Evolutionary conservation across 169 alveolate genomes (phyloP).

Genomic region (Plasmodium coatneyi): DNA sequence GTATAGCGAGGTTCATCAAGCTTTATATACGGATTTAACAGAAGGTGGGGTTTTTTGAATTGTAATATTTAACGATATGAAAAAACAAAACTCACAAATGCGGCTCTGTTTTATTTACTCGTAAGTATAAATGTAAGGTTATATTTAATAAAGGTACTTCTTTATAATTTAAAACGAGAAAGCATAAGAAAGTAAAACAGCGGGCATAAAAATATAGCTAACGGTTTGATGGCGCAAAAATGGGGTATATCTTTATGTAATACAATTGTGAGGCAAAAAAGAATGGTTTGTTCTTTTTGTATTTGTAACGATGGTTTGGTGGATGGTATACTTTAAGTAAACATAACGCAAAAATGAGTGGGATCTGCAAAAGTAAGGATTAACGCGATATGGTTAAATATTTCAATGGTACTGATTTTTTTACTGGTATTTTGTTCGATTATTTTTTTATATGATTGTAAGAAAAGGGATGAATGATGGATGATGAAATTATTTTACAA

Average conservation of each 20-base stretch:
- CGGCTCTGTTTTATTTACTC: background rate
- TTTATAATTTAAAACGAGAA: too few relatives aligned
- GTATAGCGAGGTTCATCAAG: conserved; percentile 77
- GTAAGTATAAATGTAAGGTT: background rate
- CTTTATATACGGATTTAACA: conserved; percentile 9
- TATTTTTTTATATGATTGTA: background rate
- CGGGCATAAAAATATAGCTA: background rate
- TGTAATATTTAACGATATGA: background rate
- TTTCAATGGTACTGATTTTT: background rate
- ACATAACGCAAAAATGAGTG: background rate
- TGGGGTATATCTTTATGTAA: background rate
- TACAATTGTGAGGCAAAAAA: background rate
- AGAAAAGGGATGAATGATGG: background rate
- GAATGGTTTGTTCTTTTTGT: background rate
- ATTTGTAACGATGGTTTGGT: background rate
- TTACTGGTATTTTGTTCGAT: background rate
- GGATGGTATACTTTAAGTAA: background rate
- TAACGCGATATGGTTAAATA: background rate
- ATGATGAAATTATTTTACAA: too few relatives aligned
- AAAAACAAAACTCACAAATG: background rate
- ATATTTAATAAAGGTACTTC: background rate
- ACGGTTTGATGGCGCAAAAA: background rate
- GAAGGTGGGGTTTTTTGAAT: background rate
- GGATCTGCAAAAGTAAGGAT: background rate
- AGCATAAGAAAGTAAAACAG: background rate